Percentiles rank a stretch among this genome's conserved stretches.
Conservation (phyloP, 768 basidiomycete species). For the Phylloporus sp. region DNA sequence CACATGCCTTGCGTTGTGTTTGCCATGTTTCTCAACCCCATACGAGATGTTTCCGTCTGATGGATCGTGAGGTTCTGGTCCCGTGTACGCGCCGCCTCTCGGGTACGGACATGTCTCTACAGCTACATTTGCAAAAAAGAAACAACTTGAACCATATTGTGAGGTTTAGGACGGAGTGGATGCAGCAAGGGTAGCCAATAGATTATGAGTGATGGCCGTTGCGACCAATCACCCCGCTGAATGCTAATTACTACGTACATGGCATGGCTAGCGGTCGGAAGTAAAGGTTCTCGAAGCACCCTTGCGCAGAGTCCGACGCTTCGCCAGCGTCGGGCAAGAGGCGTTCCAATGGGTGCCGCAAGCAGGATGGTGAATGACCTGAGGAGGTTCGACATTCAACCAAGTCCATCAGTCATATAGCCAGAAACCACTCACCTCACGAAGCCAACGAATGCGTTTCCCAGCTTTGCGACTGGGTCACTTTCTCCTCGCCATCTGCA, state of each 20-base stretch:
- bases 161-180: no score
- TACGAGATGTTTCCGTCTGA: background rate
- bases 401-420: background rate
- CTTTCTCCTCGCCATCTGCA: constrained; percentile 80
- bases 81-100: no score
- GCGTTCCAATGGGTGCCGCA: background rate
- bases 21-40: background rate
- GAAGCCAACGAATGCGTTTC: background rate
- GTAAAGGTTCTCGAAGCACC: background rate
- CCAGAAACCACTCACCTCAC: constrained; percentile 5
- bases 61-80: no score
- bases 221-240: background rate
- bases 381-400: no score
- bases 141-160: no score
- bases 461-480: constrained; percentile 28
- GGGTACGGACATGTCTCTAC: no score
- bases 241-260: constrained; percentile 13
- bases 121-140: no score
- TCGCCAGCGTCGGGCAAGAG: background rate
- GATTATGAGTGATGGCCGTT: background rate
- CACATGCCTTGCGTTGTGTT: background rate
- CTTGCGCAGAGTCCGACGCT: background rate
- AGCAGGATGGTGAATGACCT: background rate
- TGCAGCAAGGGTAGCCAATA: no score
- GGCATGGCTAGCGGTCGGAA: constrained; percentile 2